Evolutionary conservation across 176 grass and related monocot species (phyloP).

Genomic region (Pontederia paniculata): DNA sequence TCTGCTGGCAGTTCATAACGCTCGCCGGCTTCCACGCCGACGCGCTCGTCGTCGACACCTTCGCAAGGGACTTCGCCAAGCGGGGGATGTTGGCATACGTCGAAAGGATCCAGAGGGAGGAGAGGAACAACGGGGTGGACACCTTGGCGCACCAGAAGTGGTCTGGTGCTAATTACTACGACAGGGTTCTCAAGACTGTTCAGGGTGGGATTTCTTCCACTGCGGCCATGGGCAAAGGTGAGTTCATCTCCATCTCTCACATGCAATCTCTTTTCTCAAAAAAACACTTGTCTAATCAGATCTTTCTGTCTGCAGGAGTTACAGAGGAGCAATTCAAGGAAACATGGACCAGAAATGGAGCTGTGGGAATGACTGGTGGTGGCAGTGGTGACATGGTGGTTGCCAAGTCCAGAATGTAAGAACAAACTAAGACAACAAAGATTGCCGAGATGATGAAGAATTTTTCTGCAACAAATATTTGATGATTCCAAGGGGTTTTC

Average conservation of each 20-base stretch:
- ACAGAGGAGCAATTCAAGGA: conserved; percentile 88
- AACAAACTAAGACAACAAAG: not conserved
- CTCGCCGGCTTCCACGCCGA: conserved; percentile 92
- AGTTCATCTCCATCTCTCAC: not conserved
- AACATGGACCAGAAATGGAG: conserved; percentile 29
- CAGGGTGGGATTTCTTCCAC: conserved; percentile 91
- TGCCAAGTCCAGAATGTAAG: conserved; percentile 74
- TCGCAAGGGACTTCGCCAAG: conserved; percentile 68
- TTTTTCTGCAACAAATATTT: no score
- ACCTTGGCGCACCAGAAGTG: conserved; percentile 92
- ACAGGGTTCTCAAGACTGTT: conserved; percentile 81
- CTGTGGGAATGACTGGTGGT: conserved; percentile 19
- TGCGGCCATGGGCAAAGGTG: conserved; percentile 93
- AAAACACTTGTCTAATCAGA: no score
- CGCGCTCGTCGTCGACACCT: conserved; percentile 73
- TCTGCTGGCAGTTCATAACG: conserved; percentile 95
- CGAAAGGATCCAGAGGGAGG: conserved; percentile 92
- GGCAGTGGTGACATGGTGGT: conserved; percentile 12
- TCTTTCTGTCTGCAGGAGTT: conserved; percentile 35
- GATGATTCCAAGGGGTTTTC: no score
- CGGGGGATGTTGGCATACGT: conserved; percentile 84
- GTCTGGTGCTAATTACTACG: conserved; percentile 87
- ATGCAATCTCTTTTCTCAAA: not conserved
- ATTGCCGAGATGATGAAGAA: no score
- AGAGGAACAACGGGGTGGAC: conserved; percentile 78